phyloP scores from a whole-genome alignment of 129 eudicot species.

The Saussurea involucrata region DNA sequence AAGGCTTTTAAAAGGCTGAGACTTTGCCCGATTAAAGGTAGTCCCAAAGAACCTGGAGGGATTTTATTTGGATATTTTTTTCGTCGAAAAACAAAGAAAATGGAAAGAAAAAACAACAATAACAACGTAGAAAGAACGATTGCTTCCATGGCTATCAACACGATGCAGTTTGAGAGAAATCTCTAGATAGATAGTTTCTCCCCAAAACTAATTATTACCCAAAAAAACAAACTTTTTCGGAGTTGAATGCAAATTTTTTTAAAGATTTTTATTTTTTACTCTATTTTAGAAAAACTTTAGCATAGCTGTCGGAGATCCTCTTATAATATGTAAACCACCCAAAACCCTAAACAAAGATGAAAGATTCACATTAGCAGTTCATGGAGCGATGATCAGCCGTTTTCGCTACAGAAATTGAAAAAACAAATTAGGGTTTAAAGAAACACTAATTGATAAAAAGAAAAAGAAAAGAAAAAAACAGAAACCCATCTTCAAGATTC shows the following conservation, averaged over 20 bases:
- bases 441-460: neutral
- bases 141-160: conserved; percentile 12
- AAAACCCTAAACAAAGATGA: neutral
- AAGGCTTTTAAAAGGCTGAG: conserved; percentile 28
- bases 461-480: neutral
- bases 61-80: neutral
- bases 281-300: too few relatives aligned
- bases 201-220: too few relatives aligned
- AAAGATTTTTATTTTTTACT: too few relatives aligned
- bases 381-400: too few relatives aligned
- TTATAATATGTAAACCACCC: too few relatives aligned
- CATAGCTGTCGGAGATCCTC: too few relatives aligned
- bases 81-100: neutral
- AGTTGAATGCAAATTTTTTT: too few relatives aligned
- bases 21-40: conserved; percentile 38
- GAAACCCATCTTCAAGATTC: neutral
- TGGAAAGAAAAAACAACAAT: conserved; percentile 5
- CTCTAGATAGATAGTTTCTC: too few relatives aligned
- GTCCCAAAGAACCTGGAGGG: conserved; percentile 37
- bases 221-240: too few relatives aligned
- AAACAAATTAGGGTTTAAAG: neutral
- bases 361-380: neutral
- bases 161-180: neutral
- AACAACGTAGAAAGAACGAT: neutral
- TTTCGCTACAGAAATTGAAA: neutral